A percentile compares a stretch with the other conserved stretches of the same genome.
Evolutionary conservation across 108 stramenopile species (phyloP).

Genomic region (Fragilaria radians): DNA sequence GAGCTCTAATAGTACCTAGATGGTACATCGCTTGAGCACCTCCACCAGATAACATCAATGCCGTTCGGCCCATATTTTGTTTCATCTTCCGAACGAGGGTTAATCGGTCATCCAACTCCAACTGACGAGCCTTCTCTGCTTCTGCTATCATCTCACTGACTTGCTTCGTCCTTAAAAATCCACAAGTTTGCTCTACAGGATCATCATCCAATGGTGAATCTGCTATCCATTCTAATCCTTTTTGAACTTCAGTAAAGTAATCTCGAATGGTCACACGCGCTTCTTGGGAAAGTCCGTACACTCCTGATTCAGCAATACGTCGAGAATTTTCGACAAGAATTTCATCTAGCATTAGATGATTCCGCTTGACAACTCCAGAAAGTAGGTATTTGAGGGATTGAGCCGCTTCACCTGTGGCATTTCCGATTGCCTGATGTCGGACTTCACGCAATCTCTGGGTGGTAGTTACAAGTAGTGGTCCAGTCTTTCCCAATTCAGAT

Average conservation of each 20-base stretch:
- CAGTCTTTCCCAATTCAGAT: constrained; percentile 52
- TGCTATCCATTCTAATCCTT: constrained; percentile 63
- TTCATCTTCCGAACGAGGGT: constrained; percentile 72
- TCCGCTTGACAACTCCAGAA: constrained; percentile 79
- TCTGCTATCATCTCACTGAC: not conserved
- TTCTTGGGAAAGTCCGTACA: constrained; percentile 44
- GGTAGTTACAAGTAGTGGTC: constrained; percentile 56
- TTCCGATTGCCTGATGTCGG: constrained; percentile 33
- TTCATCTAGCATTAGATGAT: constrained; percentile 85
- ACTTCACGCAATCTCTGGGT: constrained; percentile 55
- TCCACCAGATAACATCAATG: constrained; percentile 87
- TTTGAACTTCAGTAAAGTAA: constrained; percentile 69
- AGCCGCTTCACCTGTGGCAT: constrained; percentile 20
- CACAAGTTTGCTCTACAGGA: not conserved
- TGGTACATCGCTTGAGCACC: constrained; percentile 95
- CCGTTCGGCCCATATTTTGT: constrained; percentile 85
- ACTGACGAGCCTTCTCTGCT: not conserved
- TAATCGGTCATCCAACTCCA: constrained; percentile 54
- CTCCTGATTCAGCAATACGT: constrained; percentile 62
- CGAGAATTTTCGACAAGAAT: constrained; percentile 61
- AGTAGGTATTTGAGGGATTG: constrained; percentile 61
- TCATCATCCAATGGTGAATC: constrained; percentile 19
- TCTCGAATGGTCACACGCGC: constrained; percentile 54
- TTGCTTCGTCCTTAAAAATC: not conserved
- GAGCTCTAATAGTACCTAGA: constrained; percentile 78